phyloP scores from a whole-genome alignment of 768 basidiomycete genomes.

The Tulasnella sp. region DNA sequence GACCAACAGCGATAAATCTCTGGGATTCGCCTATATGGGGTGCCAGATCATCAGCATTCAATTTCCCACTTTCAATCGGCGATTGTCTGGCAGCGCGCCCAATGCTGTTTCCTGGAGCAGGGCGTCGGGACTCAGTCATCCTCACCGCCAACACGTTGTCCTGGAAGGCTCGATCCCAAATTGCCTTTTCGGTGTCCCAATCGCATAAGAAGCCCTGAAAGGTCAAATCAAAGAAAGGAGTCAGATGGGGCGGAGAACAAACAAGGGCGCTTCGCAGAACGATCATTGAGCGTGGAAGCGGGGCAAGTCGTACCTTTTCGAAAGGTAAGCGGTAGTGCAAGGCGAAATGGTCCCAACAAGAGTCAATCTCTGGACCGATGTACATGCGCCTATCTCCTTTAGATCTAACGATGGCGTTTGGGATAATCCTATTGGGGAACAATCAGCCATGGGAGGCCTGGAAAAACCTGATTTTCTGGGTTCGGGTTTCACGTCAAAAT shows the following conservation, averaged over 20 bases:
- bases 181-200: constrained; percentile 91
- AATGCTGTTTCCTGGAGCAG: neutral
- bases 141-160: constrained; percentile 39
- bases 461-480: neutral
- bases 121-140: neutral
- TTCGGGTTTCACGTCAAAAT: constrained; percentile 14
- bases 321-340: constrained; percentile 80
- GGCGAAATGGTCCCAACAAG: constrained; percentile 74
- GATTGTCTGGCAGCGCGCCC: constrained; percentile 3
- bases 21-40: constrained; percentile 59
- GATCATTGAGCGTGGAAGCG: neutral
- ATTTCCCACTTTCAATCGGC: constrained; percentile 3
- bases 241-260: constrained; percentile 1
- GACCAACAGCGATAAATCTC: constrained; percentile 69
- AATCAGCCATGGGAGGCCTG: constrained; percentile 4
- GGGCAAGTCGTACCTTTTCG: constrained; percentile 60
- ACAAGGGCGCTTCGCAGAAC: constrained; percentile 9
- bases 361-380: constrained; percentile 77
- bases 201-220: constrained; percentile 83
- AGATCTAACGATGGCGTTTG: constrained; percentile 80
- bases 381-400: constrained; percentile 79
- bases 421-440: constrained; percentile 51
- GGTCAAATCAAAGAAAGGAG: constrained; percentile 32
- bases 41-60: neutral
- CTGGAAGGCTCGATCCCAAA: constrained; percentile 90